Evolutionary conservation across 257 asterid genomes (phyloP), one percentile per base, ranked within the genome.

Genomic region (Scutellaria minor): DNA sequence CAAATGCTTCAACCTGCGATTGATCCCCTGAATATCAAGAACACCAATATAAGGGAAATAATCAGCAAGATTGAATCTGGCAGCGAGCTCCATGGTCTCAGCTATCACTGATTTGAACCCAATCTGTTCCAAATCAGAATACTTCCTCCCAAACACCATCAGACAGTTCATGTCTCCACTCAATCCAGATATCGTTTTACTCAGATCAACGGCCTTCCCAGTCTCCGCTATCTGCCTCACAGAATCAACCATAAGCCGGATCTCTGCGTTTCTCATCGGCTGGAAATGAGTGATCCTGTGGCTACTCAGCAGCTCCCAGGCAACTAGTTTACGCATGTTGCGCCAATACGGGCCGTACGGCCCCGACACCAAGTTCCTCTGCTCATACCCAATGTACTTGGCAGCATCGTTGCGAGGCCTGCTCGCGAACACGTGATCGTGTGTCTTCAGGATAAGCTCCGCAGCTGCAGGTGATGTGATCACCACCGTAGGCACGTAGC

Each of bases 121-220:
- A 0, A 20, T 71, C 37, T 63, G 65, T 13, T 64, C 83, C 37
- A 66, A 20, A 40, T 77, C 84, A 0, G 48, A 58, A 56, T 64
- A 76, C 48, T 76, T 83, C 50, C 52, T 80, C 62, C 86, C 82
- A 12, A 83, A 66, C 42, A 75, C 64, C 79, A 80, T 80, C 75
- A 71, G 41, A 27, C 79, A 77, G 6, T 54, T 78, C 78, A 73
- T 72, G 42, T 80, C 83, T 0, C 45, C 78, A 7, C 35, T 72
- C 22, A 80, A 12, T 2, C 53, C 60, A 0, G 66, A 14, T 2
- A 80, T 37, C 11, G 35, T 48, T 0, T 13, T 35, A n/a, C 75
- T 80, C 13, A 78, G 46, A 57, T 83, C 82, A 12, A 83, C 74
- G 1, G 56, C 1, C 8, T 68, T 64, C 15, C 61, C 0, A 0